Percentiles rank a stretch among this genome's conserved stretches.
phyloP scores from a whole-genome alignment of 495 filamentous ascomycete genomes.

The Penicillium cosmopolitanum region DNA sequence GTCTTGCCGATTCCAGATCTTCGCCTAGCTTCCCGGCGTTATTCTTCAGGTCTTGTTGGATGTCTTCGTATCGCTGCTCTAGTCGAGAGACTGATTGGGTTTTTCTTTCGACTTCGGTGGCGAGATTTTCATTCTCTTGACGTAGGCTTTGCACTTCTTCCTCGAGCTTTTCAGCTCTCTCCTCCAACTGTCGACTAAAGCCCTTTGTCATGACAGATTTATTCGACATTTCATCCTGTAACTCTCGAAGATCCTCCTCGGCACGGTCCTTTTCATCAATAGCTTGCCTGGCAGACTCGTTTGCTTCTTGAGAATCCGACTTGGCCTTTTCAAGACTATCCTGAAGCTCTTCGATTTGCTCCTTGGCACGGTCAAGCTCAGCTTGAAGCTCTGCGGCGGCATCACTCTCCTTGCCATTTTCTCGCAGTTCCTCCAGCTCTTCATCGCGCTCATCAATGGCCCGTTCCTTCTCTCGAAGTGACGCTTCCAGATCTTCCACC shows the following conservation, averaged over 20 bases:
- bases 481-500: conserved; percentile 67
- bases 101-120: conserved; percentile 56
- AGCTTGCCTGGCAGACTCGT: conserved; percentile 65
- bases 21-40: conserved; percentile 46
- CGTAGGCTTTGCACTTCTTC: conserved; percentile 63
- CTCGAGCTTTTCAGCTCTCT: conserved; percentile 66
- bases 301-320: conserved; percentile 58
- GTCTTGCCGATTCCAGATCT: conserved; percentile 43
- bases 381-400: conserved; percentile 54
- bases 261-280: conserved; percentile 58
- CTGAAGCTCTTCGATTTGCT: conserved; percentile 64
- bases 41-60: conserved; percentile 46
- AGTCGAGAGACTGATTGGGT: conserved; percentile 39
- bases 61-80: conserved; percentile 45
- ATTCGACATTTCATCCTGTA: conserved; percentile 77
- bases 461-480: conserved; percentile 67
- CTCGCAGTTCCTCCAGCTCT: conserved; percentile 63
- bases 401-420: conserved; percentile 55
- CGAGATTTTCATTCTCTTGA: conserved; percentile 56
- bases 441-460: conserved; percentile 67
- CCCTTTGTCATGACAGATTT: conserved; percentile 78
- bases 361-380: conserved; percentile 57
- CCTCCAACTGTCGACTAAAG: conserved; percentile 75
- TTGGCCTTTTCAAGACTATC: conserved; percentile 56
- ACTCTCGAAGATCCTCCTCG: conserved; percentile 56